Evolutionary conservation across 768 basidiomycete genomes (phyloP).

Genomic region (Amanita exitialis): DNA sequence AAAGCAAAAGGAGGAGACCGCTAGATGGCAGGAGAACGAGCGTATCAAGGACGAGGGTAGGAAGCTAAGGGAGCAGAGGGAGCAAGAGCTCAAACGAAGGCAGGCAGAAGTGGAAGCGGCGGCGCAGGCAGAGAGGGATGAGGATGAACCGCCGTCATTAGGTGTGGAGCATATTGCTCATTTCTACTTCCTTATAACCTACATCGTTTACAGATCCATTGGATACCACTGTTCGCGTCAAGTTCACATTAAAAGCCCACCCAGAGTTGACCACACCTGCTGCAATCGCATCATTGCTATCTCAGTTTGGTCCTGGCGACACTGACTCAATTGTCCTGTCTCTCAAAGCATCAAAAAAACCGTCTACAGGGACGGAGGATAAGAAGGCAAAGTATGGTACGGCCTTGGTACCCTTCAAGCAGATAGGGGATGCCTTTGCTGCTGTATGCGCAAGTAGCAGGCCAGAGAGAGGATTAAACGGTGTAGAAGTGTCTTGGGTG

Average conservation of each 20-base stretch:
- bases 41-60: conserved; percentile 69
- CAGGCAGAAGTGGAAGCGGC: conserved; percentile 30
- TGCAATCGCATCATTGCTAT: conserved; percentile 40
- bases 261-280: conserved; percentile 44
- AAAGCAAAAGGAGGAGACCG: conserved; percentile 47
- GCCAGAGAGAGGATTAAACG: conserved; percentile 41
- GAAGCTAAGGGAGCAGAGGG: conserved; percentile 55
- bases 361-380: conserved; percentile 19
- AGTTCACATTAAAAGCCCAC: conserved; percentile 49
- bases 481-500: conserved; percentile 66
- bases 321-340: conserved; percentile 57
- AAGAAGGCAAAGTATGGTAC: conserved; percentile 58
- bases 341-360: conserved; percentile 49
- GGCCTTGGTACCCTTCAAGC: conserved; percentile 68
- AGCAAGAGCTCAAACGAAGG: conserved; percentile 36
- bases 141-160: conserved; percentile 46
- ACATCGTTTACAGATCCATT: conserved; percentile 32
- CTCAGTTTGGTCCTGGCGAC: conserved; percentile 56
- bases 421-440: conserved; percentile 68
- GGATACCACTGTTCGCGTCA: conserved; percentile 71
- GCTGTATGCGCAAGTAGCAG: conserved; percentile 54
- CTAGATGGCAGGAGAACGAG: conserved; percentile 52
- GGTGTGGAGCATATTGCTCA: conserved; percentile 23
- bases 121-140: conserved; percentile 23
- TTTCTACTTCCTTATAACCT: background rate